These are phyloP conservation scores for Mortierella sp. DNA, from an alignment of 371 early-diverging fungal genomes.

Conservation along the genomic window DNA sequence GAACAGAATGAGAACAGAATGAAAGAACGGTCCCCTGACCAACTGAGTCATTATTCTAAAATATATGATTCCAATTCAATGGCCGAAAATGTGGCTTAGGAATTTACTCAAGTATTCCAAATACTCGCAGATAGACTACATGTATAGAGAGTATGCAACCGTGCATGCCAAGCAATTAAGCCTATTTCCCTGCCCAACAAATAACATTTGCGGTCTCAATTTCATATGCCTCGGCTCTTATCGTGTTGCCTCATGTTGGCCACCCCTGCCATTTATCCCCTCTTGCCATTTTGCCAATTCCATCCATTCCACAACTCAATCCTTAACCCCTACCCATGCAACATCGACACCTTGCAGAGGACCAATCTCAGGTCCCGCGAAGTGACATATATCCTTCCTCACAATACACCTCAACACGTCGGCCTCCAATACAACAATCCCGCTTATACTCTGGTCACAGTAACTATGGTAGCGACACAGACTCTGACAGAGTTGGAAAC, in stretches of 20 bases:
- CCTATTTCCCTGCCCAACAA: background rate
- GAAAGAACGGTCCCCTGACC: too few species aligned
- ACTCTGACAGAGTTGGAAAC: background rate
- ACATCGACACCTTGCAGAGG: constrained; percentile 2
- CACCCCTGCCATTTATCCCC: background rate
- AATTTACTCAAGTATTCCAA: too few species aligned
- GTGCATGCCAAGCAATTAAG: background rate
- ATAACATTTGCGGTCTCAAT: background rate
- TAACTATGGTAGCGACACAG: background rate
- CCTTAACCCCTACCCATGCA: background rate
- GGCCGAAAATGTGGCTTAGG: too few species aligned
- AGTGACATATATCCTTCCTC: background rate
- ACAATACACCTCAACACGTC: background rate
- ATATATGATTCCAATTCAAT: too few species aligned
- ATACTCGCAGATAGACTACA: background rate
- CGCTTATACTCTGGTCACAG: background rate
- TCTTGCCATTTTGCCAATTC: background rate
- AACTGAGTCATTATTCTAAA: too few species aligned
- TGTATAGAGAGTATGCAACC: background rate
- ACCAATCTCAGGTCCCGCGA: background rate
- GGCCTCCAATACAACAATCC: background rate
- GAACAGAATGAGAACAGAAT: too few species aligned
- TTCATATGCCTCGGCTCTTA: constrained; percentile 3
- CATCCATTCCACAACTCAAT: background rate
- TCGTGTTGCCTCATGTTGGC: background rate